Evolutionary conservation across 169 alveolate species (phyloP), one percentile per base, ranked within the genome.

Genomic region (Eimeria tenella): DNA sequence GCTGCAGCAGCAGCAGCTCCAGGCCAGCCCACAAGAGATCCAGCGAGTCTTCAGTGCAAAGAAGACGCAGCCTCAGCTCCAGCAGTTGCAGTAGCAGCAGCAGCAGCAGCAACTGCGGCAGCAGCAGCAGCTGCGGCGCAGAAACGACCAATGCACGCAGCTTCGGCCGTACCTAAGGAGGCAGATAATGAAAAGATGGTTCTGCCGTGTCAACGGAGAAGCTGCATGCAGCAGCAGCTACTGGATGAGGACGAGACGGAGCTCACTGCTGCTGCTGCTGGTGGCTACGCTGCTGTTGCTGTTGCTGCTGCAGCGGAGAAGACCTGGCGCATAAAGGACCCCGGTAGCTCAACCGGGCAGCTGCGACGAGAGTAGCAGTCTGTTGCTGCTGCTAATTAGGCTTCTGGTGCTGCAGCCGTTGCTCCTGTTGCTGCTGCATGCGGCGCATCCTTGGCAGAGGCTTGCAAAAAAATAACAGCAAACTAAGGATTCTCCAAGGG

Each of bases 1-100:
- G 89, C 89, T 11, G 86, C 86, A 17, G 86, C 63, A 42, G 86
- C 86, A 75, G 86, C 86, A 75, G 86, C 62, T 75, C 86, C 56
- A 42, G 56, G 86, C 63, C 86, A 50, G 62, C 86, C 63, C 86
- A 31, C 25, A 13, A 0, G 62, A 52, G 21, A 75, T 42, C 63
- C 63, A 42, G 31, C 17, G 9, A 21, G 62, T 15, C 79, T 19
- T 21, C 13, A 9, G 52, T 8, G 63, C n/a, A 11, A 19, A 11
- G 63, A 7, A n/a, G 10, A 21, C 17, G 49, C 62, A 11, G 50
- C 49, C 13, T 0, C 63, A 15, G 86, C 17, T 13, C 15, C 15
- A 60, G 70, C 70, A 4, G 70, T n/a, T 15, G 70, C 70, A 60
- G 70, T n/a, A 60, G n/a, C 70, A 15, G 56, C 86, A 75, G 65